Evolutionary conservation across 306 rosid genomes (phyloP), one percentile per base, ranked within the genome.

Genomic region (Prunus campanulata): DNA sequence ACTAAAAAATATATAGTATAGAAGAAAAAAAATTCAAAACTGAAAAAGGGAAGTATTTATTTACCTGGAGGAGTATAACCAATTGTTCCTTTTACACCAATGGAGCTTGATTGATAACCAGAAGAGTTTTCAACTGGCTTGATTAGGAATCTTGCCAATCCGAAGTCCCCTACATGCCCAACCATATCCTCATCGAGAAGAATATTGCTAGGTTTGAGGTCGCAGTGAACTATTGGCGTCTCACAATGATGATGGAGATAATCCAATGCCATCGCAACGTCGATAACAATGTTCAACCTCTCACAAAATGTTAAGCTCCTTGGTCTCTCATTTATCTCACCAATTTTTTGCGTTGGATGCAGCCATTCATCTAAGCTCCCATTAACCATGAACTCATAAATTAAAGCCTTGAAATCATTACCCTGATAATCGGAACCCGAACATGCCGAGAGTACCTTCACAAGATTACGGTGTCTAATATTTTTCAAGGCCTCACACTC

Each of bases 381-480:
- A 3, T 84, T 84, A 1, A 72, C 11, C 86, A 84, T 84, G 81
- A 72, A 86, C 56, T 86, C 84, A 52, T 78, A 81, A 20, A 81
- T 75, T 49, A 83, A 3, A 29, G 86, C 84, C 46, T 84, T 84
- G 77, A 81, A 86, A 0, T 83, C 90, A 63, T 75, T 24, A 4
- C 74, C 82, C 0, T 14, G 76, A 25, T 30, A 50, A 11, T 75
- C 54, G 0, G 16, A 49, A 29, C 84, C 80, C 0, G 83, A 86
- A 65, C 79, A 77, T 8, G 77, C 68, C 16, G 78, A 79, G 12
- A 79, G 18, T 51, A 84, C 80, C 86, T 84, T 87, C 5, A 87
- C 81, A 66, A 84, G 90, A 72, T 87, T 87, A 0, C 85, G 60
- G 56, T 87, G 88, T 25, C 83, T 68, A 42, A 80, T 80, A 62